These are phyloP conservation scores for Plasmodium fragile DNA, from an alignment of 169 alveolate genomes.

Conservation along the genomic window DNA sequence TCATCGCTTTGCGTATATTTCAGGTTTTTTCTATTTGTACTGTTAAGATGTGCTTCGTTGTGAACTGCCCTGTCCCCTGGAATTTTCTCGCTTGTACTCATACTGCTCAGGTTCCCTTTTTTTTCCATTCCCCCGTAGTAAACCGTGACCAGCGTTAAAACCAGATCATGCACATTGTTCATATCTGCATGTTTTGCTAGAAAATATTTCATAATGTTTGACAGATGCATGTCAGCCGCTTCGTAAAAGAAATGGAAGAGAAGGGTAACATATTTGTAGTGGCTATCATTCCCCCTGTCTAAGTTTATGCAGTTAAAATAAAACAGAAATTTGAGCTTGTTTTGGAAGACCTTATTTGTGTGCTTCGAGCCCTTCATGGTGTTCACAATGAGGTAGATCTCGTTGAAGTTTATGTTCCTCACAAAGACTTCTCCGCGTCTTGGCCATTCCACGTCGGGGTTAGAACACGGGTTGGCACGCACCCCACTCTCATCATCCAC, in stretches of 20 bases:
- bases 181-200: neutral
- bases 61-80: neutral
- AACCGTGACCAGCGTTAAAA: conserved; percentile 16
- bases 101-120: neutral
- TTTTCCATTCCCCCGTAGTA: conserved; percentile 13
- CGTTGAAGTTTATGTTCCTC: conserved; percentile 41
- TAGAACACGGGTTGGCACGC: neutral
- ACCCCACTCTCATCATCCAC: neutral
- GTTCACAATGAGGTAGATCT: conserved; percentile 39
- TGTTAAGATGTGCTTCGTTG: neutral
- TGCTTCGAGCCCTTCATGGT: conserved; percentile 6
- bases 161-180: conserved; percentile 42
- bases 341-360: conserved; percentile 6
- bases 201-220: conserved; percentile 26
- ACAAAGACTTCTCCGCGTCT: neutral
- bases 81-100: neutral
- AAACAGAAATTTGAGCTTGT: conserved; percentile 39
- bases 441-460: neutral
- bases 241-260: conserved; percentile 36
- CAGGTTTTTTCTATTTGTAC: neutral
- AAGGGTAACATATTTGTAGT: conserved; percentile 42
- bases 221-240: neutral
- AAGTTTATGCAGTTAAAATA: conserved; percentile 53
- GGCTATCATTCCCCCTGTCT: conserved; percentile 33
- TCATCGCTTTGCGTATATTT: neutral